Evolutionary conservation across 2,329 filamentous ascomycete genomes (phyloP), one percentile per base, ranked within the genome.

Genomic region (Sclerotinia minor): DNA sequence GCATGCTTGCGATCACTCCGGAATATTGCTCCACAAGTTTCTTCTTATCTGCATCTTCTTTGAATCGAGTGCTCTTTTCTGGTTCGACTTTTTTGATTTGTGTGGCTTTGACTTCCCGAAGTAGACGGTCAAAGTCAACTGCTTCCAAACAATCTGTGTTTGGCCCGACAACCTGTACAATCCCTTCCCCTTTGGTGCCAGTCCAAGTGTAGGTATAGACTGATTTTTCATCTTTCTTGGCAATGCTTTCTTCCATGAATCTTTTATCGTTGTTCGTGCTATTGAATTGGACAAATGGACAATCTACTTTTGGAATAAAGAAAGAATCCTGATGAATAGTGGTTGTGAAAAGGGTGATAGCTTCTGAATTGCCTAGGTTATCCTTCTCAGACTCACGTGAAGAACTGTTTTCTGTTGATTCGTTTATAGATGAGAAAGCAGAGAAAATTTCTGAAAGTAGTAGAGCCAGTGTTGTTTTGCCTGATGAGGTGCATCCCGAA

Each of bases 261-360:
- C 19, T 5, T 3, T 15, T 19, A 9, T 74, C 73, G 0, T 55
- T n/a, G 1, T 15, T 9, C 7, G 57, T 47, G 19, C 57, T 61
- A 2, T 49, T 24, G 24, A 73, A 72, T 3, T 35, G 54, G 9
- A 61, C 41, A 24, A 67, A 41, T 8, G 68, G 69, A 17, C 68
- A 69, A 2, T 64, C 4, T 3, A 35, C 5, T 52, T 73, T 73
- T 7, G 66, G 63, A 8, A 67, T 54, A 59, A 75, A 72, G 69
- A 72, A 75, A 41, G 52, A 53, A 66, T 75, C 72, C 59, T 74
- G 72, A n/a, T 67, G 65, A 38, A 75, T 69, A 8, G 19, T 63
- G 11, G 38, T 67, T 29, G 55, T 45, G 15, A 41, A 63, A 19
- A 24, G 17, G 11, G 8, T 11, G 4, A 7, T 61, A 38, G 49